phyloP scores from a whole-genome alignment of 257 asterid species.

The Plantago major region DNA sequence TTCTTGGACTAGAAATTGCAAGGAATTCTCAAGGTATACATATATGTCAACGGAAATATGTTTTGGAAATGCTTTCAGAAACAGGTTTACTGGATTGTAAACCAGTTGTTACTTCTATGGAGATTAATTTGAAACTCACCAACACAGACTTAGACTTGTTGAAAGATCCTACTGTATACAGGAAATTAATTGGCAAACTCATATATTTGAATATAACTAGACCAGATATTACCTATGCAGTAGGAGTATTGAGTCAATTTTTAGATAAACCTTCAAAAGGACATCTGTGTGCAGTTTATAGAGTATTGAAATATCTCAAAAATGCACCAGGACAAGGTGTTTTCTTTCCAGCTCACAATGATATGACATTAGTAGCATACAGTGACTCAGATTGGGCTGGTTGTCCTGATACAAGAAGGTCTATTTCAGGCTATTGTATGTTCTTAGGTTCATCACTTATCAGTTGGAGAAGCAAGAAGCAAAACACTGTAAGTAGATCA shows the following conservation, averaged over 20 bases:
- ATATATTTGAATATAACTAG: slow-evolving; percentile 2
- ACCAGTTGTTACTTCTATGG: background rate
- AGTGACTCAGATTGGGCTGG: too few relatives aligned
- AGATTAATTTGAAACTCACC: background rate
- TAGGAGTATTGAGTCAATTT: slow-evolving; percentile 3
- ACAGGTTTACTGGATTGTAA: background rate
- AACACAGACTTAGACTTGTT: background rate
- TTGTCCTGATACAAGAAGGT: too few relatives aligned
- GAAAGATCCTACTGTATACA: background rate
- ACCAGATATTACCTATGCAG: background rate
- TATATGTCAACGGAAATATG: background rate
- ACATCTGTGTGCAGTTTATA: background rate
- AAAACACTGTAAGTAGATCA: background rate
- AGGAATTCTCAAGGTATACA: too few relatives aligned
- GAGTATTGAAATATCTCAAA: too few relatives aligned
- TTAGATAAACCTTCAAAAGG: background rate
- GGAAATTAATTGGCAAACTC: background rate
- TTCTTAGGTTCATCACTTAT: background rate
- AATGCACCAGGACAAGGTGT: too few relatives aligned
- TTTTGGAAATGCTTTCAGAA: background rate
- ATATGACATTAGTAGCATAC: too few relatives aligned
- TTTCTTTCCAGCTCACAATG: too few relatives aligned
- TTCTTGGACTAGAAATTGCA: too few relatives aligned
- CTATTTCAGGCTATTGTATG: too few relatives aligned
- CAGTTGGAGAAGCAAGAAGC: slow-evolving; percentile 7